Base-by-base conservation (phyloP, 2,329 filamentous ascomycete species). In the Eurotiales sp. region DNA sequence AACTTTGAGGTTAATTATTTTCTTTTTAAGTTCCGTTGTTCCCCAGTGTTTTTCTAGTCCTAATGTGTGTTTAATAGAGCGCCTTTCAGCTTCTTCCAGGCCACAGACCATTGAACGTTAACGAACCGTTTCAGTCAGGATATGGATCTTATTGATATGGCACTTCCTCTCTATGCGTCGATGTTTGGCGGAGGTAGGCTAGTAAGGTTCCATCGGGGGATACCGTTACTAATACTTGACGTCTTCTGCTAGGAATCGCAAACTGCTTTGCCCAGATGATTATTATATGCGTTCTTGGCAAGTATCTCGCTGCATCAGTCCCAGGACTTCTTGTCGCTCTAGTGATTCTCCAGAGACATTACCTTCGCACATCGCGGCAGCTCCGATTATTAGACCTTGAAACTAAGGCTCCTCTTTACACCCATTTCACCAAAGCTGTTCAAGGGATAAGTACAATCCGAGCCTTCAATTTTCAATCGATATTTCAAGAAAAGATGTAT, bases 341-440 rank as follows among this genome's bases (percentile, higher is more conserved):
- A n/a, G n/a, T 69, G 2, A 62, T 84, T 0, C n/a, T n/a, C n/a
- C 81, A 84, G 53, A 77, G 71, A 46, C 73, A 82, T 42, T 85
- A 85, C 56, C 70, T 85, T 2, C 72, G 78, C 0, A 85, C 82
- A 0, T 84, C 81, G 0, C 69, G 81, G 0, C 82, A 85, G 61
- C 61, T 86, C 8, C 74, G 82, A 41, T 71, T 82, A 21, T 61
- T 86, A 4, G 82, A 85, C 44, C 72, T 86, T 0, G 83, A 85
- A 61, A 74, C 78, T 1, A 84, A 85, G 56, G 77, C 77, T 0
- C 81, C 81, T 0, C 65, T 84, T 0, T 83, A 79, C 67, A 78
- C 72, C 15, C 69, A 83, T 51, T 83, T 83, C 55, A 70, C 77
- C 17, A 80, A 83, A 54, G 78, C 76, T 2, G 71, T 82, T 39